phyloP scores from a whole-genome alignment of 345 rosid genomes.

The Rhizophora apiculata region DNA sequence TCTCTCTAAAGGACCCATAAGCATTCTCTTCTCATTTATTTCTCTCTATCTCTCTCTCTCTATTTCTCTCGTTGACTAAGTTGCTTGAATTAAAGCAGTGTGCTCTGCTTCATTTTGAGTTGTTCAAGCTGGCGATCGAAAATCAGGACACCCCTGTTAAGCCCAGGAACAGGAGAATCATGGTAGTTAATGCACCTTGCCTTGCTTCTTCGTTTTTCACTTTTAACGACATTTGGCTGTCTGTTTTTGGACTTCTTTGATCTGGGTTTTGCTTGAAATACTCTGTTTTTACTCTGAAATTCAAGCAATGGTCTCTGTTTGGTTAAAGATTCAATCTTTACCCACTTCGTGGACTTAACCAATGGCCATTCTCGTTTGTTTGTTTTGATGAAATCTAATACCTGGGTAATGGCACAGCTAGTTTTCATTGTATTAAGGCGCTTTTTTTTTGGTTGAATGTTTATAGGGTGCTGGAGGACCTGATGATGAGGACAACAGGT shows the following conservation, averaged over 20 bases:
- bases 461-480: constrained; percentile 65
- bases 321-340: neutral
- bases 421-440: neutral
- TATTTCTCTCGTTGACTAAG: neutral
- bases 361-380: constrained; percentile 21
- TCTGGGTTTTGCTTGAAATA: constrained; percentile 16
- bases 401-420: neutral
- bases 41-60: neutral
- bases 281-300: constrained; percentile 7
- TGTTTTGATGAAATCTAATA: neutral
- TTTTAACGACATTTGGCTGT: constrained; percentile 6
- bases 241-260: neutral
- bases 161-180: constrained; percentile 77
- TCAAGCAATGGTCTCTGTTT: neutral
- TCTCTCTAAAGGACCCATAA: neutral
- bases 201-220: neutral
- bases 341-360: constrained; percentile 6
- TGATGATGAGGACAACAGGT: constrained; percentile 58
- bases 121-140: constrained; percentile 74
- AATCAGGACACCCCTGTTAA: constrained; percentile 68
- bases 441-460: neutral
- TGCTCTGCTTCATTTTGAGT: constrained; percentile 6
- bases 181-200: constrained; percentile 38
- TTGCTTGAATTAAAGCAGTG: constrained; percentile 1
- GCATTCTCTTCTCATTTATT: neutral